Percentiles rank a stretch among this genome's conserved stretches.
Conservation (phyloP, 2,329 filamentous ascomycete genomes). For the Stagonosporopsis tanaceti region DNA sequence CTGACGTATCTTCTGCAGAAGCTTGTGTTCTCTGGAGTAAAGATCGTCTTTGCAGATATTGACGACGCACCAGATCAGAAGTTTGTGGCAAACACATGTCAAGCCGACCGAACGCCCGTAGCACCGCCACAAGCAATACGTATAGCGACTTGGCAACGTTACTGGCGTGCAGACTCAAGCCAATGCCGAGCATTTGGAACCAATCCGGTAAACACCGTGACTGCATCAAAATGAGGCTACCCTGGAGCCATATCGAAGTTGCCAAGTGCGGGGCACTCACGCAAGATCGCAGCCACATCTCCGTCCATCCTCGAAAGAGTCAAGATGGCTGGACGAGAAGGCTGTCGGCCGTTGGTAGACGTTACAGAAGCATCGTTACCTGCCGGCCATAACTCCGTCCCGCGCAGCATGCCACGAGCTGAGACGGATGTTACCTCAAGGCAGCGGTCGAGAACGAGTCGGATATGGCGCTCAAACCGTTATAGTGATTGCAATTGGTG, state of each 20-base stretch:
- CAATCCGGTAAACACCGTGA: constrained; percentile 4
- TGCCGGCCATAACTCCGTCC: constrained; percentile 11
- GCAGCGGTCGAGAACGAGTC: constrained; percentile 7
- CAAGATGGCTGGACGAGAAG: not conserved
- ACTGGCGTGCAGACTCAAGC: not conserved
- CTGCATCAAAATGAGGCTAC: not conserved
- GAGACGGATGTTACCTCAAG: constrained; percentile 3
- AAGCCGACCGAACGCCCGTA: not conserved
- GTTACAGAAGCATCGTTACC: not conserved
- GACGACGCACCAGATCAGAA: constrained; percentile 4
- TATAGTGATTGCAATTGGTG: constrained; percentile 1
- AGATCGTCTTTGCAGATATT: constrained; percentile 2
- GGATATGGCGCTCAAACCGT: not conserved
- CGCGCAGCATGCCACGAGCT: constrained; percentile 1
- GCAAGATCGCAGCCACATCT: constrained; percentile 12
- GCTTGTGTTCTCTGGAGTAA: not conserved
- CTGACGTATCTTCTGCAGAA: not conserved
- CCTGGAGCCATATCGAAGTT: constrained; percentile 1
- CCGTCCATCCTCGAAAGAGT: not conserved
- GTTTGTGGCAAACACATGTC: constrained; percentile 10
- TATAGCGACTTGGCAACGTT: constrained; percentile 3
- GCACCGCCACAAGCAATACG: constrained; percentile 12
- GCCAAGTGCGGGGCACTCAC: constrained; percentile 4
- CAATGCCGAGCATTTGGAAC: not conserved
- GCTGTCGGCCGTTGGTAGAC: constrained; percentile 1